Conservation (phyloP, 1,284 basidiomycete genomes). For the Ustilago cynodontis region DNA sequence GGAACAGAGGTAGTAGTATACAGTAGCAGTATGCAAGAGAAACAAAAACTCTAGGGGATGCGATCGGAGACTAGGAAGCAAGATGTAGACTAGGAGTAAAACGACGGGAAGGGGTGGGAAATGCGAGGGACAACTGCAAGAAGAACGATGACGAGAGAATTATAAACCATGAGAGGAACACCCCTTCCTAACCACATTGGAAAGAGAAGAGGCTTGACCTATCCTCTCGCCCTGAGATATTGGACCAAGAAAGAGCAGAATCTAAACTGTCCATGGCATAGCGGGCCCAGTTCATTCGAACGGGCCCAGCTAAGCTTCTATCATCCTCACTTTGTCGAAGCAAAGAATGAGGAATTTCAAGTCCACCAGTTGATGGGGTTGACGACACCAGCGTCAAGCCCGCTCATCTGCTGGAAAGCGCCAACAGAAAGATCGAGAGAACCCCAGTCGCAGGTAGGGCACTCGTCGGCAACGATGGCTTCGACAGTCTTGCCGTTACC, state of each 20-base stretch:
- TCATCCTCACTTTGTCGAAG: neutral
- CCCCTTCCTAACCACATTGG: neutral
- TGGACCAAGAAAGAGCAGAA: neutral
- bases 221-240: conserved; percentile 5
- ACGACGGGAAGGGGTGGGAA: neutral
- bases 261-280: neutral
- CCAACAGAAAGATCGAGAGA: conserved; percentile 56
- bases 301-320: conserved; percentile 25
- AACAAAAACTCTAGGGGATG: conserved; percentile 1
- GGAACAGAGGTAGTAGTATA: conserved; percentile 10
- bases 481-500: conserved; percentile 50
- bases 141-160: conserved; percentile 11
- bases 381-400: conserved; percentile 36
- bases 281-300: neutral
- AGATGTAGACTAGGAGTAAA: neutral
- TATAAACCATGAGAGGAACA: conserved; percentile 3
- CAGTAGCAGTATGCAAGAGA: conserved; percentile 4
- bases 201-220: neutral
- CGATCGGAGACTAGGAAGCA: neutral
- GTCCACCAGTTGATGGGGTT: conserved; percentile 46
- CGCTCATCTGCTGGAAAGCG: conserved; percentile 49
- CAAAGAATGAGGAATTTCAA: conserved; percentile 13
- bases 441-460: conserved; percentile 54
- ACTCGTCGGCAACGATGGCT: conserved; percentile 48
- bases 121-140: too few species aligned